Conservation (phyloP, 129 eudicot genomes). For the Flaveria bidentis region DNA sequence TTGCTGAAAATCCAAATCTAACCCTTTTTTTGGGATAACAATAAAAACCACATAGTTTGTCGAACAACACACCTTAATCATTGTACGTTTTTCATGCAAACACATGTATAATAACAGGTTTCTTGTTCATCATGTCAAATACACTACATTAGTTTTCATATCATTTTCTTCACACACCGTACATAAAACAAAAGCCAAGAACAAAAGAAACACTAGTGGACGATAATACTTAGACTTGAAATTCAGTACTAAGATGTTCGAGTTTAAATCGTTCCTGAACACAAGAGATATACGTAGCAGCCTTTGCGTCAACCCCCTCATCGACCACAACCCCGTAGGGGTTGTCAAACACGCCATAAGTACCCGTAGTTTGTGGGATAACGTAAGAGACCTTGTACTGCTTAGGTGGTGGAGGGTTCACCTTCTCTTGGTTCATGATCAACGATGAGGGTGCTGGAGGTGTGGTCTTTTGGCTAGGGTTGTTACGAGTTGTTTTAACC, state of each 20-base stretch:
- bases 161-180: slow-evolving; percentile 17
- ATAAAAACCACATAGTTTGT: not conserved
- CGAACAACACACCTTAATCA: not conserved
- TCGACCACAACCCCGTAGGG: slow-evolving; percentile 56
- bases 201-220: slow-evolving; percentile 12
- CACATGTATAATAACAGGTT: not conserved
- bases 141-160: slow-evolving; percentile 9
- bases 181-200: slow-evolving; percentile 4
- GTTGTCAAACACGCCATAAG: slow-evolving; percentile 44
- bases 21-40: not conserved
- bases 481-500: not conserved
- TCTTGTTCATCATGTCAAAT: not conserved
- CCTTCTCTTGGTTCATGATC: slow-evolving; percentile 65
- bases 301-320: slow-evolving; percentile 60
- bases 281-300: slow-evolving; percentile 64
- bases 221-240: not conserved
- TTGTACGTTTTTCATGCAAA: not conserved
- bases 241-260: slow-evolving; percentile 39
- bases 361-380: slow-evolving; percentile 32
- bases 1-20: not conserved
- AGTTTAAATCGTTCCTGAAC: slow-evolving; percentile 76
- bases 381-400: slow-evolving; percentile 50
- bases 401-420: slow-evolving; percentile 39
- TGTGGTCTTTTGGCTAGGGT: slow-evolving; percentile 6
- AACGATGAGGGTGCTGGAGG: slow-evolving; percentile 29